These are phyloP conservation scores for Emericellopsis terricola DNA, from an alignment of 495 filamentous ascomycete genomes.

Conservation along the genomic window DNA sequence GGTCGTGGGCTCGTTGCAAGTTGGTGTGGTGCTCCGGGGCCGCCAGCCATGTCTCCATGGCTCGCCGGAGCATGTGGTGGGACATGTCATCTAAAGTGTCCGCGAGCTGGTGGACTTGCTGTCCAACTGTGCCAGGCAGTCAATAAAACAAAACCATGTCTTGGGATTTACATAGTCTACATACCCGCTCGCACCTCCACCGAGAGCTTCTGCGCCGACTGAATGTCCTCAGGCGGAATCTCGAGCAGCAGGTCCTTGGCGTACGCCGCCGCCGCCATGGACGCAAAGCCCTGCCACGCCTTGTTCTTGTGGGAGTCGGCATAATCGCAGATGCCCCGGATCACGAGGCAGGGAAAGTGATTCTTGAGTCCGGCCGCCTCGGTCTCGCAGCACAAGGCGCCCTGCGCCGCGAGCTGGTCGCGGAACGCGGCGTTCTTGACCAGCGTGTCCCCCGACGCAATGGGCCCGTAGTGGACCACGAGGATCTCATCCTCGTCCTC, in stretches of 20 bases:
- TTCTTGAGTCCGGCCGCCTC: slow-evolving; percentile 7
- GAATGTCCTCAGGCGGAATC: too few species aligned
- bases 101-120: too few species aligned
- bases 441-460: neutral
- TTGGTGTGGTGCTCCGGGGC: too few species aligned
- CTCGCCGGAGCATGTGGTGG: too few species aligned
- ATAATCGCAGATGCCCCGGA: slow-evolving; percentile 24
- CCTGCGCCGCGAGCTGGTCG: neutral
- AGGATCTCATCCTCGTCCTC: neutral
- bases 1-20: too few species aligned
- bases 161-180: too few species aligned
- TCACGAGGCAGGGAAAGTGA: slow-evolving; percentile 7
- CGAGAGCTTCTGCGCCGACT: too few species aligned
- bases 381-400: slow-evolving; percentile 14
- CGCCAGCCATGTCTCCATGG: too few species aligned
- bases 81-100: too few species aligned
- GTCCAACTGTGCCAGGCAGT: too few species aligned
- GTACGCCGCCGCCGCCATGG: slow-evolving; percentile 7
- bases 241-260: slow-evolving; percentile 6
- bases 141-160: too few species aligned
- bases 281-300: slow-evolving; percentile 8
- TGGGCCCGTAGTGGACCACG: neutral
- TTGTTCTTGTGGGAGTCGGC: slow-evolving; percentile 13
- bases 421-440: neutral
- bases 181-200: too few species aligned